phyloP scores from a whole-genome alignment of 2,329 filamentous ascomycete species.

The Talaromyces rugulosus region DNA sequence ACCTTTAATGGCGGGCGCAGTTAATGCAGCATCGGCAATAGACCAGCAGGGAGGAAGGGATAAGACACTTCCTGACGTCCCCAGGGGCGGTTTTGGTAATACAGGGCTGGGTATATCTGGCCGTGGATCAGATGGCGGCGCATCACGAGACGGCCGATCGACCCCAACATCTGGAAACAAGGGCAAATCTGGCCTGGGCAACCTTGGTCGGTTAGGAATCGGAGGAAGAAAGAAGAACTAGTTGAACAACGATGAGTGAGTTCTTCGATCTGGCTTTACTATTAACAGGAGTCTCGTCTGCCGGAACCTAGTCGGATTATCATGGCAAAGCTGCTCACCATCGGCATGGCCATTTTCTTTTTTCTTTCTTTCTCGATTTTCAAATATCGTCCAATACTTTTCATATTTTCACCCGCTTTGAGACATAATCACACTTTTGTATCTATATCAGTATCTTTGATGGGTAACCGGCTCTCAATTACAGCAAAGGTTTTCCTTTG shows the following conservation, averaged over 20 bases:
- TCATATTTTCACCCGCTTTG: not conserved
- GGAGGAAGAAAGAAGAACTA: conserved; percentile 56
- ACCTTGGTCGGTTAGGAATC: conserved; percentile 68
- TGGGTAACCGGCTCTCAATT: not conserved
- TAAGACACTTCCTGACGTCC: conserved; percentile 30
- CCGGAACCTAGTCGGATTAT: not conserved
- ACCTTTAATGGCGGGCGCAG: conserved; percentile 26
- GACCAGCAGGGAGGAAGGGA: conserved; percentile 25
- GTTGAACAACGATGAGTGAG: conserved; percentile 9
- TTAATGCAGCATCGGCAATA: conserved; percentile 24
- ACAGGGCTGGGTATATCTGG: conserved; percentile 28
- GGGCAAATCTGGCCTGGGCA: conserved; percentile 60
- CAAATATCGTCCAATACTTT: not conserved
- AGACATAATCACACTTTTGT: not conserved
- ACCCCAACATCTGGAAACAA: conserved; percentile 48
- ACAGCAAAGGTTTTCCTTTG: not conserved
- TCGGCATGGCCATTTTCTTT: not conserved
- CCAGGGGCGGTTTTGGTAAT: conserved; percentile 22
- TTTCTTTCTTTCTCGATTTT: not conserved
- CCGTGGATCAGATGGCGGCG: conserved; percentile 48
- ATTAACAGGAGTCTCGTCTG: not conserved
- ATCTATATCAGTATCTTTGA: not conserved
- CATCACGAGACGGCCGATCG: conserved; percentile 19
- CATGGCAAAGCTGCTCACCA: not conserved
- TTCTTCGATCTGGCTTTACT: not conserved